A percentile compares a stretch with the other conserved stretches of the same genome.
Conservation (phyloP, 1,284 basidiomycete genomes). For the Mycena citricolor region DNA sequence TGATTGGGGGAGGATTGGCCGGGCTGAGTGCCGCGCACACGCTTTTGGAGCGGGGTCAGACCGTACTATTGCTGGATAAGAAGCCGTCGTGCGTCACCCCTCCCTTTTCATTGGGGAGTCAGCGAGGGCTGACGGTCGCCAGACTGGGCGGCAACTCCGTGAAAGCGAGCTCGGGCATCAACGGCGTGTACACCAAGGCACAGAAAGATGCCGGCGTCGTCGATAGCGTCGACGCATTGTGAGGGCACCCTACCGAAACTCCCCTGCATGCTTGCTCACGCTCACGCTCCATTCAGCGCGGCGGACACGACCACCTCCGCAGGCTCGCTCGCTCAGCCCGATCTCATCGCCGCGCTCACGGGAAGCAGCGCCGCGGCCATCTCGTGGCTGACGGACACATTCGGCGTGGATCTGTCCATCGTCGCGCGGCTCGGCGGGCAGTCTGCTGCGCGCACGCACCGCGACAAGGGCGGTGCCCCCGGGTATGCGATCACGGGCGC, state of each 20-base stretch:
- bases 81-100: conserved; percentile 40
- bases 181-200: conserved; percentile 70
- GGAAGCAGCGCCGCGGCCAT: conserved; percentile 81
- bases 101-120: not conserved
- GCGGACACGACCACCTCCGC: conserved; percentile 80
- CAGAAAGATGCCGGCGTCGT: conserved; percentile 65
- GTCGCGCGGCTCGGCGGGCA: conserved; percentile 85
- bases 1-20: conserved; percentile 78
- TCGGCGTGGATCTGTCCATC: conserved; percentile 78
- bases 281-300: conserved; percentile 40
- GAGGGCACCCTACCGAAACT: not conserved
- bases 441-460: conserved; percentile 78
- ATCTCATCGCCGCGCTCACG: conserved; percentile 83
- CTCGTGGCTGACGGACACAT: conserved; percentile 77
- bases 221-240: conserved; percentile 64
- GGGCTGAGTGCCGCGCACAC: conserved; percentile 81
- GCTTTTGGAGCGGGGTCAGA: conserved; percentile 79
- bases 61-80: conserved; percentile 77
- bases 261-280: not conserved
- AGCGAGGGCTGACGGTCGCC: not conserved
- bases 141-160: conserved; percentile 76
- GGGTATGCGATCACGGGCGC: conserved; percentile 85
- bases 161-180: conserved; percentile 81
- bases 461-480: conserved; percentile 79
- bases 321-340: conserved; percentile 78